phyloP scores from a whole-genome alignment of 805 yeast species.

The Saccharomycopsis capsularis region DNA sequence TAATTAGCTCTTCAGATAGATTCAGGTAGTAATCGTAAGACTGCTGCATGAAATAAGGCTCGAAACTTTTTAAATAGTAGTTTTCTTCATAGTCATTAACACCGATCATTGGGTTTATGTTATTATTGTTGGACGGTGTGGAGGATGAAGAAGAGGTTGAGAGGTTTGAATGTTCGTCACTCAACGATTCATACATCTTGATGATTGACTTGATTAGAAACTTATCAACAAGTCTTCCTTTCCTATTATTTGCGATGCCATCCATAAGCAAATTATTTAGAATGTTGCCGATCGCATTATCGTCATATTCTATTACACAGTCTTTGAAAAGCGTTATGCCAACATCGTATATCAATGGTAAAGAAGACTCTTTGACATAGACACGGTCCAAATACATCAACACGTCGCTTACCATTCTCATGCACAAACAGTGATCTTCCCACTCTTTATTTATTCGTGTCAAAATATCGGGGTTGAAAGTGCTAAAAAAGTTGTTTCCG shows the following conservation, averaged over 20 bases:
- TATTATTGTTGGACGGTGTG: no score
- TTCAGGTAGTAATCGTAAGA: conserved; percentile 50
- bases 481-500: background rate
- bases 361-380: conserved; percentile 55
- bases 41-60: conserved; percentile 50
- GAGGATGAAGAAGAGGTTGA: no score
- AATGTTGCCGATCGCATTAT: conserved; percentile 43
- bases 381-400: conserved; percentile 83
- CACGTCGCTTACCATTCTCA: conserved; percentile 77
- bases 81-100: conserved; percentile 39
- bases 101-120: no score
- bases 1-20: conserved; percentile 39
- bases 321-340: conserved; percentile 66
- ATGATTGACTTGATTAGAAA: conserved; percentile 54
- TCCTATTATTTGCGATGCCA: conserved; percentile 52
- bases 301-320: conserved; percentile 44
- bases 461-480: conserved; percentile 3
- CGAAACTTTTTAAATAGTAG: conserved; percentile 58
- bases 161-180: conserved; percentile 32
- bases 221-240: conserved; percentile 47
- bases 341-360: conserved; percentile 59
- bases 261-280: conserved; percentile 44
- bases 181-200: conserved; percentile 63
- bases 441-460: conserved; percentile 37
- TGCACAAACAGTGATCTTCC: conserved; percentile 64